Percentiles rank a stretch among this genome's conserved stretches.
These are phyloP conservation scores for Fusarium verrucosum DNA, from an alignment of 2,329 filamentous ascomycete species.

Conservation along the genomic window DNA sequence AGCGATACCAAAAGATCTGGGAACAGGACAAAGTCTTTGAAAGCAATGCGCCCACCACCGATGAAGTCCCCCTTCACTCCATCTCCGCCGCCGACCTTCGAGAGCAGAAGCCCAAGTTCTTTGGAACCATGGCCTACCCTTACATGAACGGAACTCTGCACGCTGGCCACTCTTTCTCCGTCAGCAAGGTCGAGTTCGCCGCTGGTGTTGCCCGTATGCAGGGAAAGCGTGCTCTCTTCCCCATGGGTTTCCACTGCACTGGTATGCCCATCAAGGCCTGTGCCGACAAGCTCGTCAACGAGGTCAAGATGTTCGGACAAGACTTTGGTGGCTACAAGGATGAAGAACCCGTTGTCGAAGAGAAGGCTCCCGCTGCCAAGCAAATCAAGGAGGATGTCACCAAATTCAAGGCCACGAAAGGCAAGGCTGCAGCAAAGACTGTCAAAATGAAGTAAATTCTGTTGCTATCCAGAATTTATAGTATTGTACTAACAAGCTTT, in stretches of 20 bases:
- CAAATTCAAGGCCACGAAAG: slow-evolving; percentile 93
- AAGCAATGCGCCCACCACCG: slow-evolving; percentile 80
- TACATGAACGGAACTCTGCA: slow-evolving; percentile 92
- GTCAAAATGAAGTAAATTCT: slow-evolving; percentile 76
- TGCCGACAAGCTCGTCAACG: slow-evolving; percentile 91
- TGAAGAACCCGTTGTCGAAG: slow-evolving; percentile 63
- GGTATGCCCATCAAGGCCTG: slow-evolving; percentile 99
- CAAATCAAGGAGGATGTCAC: slow-evolving; percentile 82
- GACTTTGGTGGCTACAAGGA: slow-evolving; percentile 82
- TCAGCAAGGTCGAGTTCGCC: slow-evolving; percentile 92
- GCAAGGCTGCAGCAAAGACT: slow-evolving; percentile 89
- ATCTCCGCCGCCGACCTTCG: slow-evolving; percentile 79
- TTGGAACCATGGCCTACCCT: slow-evolving; percentile 65
- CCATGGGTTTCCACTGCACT: slow-evolving; percentile 90
- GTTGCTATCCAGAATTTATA: not conserved
- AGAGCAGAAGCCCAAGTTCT: slow-evolving; percentile 88
- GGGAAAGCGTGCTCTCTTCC: slow-evolving; percentile 87
- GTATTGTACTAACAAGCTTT: not conserved
- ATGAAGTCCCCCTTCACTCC: slow-evolving; percentile 79
- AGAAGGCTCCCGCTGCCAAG: slow-evolving; percentile 65
- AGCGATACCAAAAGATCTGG: slow-evolving; percentile 85
- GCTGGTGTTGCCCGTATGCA: slow-evolving; percentile 89
- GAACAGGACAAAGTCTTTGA: slow-evolving; percentile 73
- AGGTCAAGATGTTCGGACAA: slow-evolving; percentile 87
- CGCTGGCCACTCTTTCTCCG: slow-evolving; percentile 91